Conservation (phyloP, 306 rosid genomes). For the Dalbergia cultrata region DNA sequence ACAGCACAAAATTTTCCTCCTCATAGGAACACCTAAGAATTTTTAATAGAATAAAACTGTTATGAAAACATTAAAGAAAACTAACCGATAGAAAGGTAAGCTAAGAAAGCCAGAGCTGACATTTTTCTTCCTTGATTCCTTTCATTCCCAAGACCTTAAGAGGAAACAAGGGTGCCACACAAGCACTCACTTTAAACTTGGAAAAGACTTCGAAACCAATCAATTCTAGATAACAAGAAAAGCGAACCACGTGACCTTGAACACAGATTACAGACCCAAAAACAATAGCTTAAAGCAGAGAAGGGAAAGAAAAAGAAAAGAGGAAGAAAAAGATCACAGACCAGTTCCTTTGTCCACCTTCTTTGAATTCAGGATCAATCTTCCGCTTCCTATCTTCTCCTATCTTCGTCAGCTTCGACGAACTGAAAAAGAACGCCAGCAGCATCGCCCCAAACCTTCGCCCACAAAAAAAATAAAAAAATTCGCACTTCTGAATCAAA, state of each 20-base stretch:
- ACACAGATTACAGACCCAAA: background rate
- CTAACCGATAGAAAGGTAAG: too few relatives aligned
- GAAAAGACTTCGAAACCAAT: background rate
- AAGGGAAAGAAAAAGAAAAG: background rate
- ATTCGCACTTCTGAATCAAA: background rate
- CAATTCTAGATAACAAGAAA: constrained; percentile 3
- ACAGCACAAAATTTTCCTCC: background rate
- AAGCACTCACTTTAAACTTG: too few relatives aligned
- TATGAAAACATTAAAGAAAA: too few relatives aligned
- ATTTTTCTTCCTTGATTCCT: too few relatives aligned
- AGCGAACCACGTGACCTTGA: background rate
- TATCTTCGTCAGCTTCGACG: constrained; percentile 78
- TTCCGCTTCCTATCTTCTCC: constrained; percentile 78
- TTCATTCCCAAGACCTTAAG: too few relatives aligned
- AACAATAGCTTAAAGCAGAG: background rate
- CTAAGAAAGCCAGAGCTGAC: too few relatives aligned
- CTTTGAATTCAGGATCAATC: constrained; percentile 83
- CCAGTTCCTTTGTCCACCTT: constrained; percentile 98
- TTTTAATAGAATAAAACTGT: too few relatives aligned
- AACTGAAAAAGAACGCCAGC: constrained; percentile 79
- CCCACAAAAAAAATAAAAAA: background rate
- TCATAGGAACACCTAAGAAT: too few relatives aligned
- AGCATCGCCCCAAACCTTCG: constrained; percentile 81
- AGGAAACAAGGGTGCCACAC: too few relatives aligned
- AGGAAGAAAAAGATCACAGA: constrained; percentile 31